phyloP scores from a whole-genome alignment of 2,329 filamentous ascomycete genomes.

The Leptosphaerulina australis region DNA sequence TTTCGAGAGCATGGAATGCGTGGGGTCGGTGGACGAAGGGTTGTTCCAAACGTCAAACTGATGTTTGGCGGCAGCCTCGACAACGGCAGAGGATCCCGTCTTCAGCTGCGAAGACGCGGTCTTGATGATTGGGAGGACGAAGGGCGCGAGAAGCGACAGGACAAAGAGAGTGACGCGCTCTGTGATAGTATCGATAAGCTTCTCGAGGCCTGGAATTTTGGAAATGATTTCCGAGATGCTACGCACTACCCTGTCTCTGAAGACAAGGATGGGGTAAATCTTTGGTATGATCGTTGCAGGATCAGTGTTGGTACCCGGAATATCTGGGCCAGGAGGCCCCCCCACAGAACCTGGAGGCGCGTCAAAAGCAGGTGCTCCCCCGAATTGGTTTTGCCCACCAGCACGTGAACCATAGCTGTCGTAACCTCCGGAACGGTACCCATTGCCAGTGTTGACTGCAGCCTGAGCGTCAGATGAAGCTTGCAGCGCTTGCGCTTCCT shows the following conservation, averaged over 20 bases:
- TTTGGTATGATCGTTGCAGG: constrained; percentile 57
- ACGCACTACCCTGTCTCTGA: constrained; percentile 92
- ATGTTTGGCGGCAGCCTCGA: constrained; percentile 59
- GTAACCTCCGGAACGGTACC: constrained; percentile 55
- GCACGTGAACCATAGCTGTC: constrained; percentile 49
- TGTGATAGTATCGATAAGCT: constrained; percentile 89
- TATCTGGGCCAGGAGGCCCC: constrained; percentile 56
- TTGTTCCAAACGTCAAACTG: constrained; percentile 59
- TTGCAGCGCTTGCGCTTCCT: constrained; percentile 56
- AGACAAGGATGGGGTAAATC: constrained; percentile 94
- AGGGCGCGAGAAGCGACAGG: constrained; percentile 87
- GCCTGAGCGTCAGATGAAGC: constrained; percentile 56
- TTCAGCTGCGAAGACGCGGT: constrained; percentile 84
- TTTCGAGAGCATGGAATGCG: constrained; percentile 59
- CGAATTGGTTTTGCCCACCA: constrained; percentile 49
- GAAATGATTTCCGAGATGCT: constrained; percentile 83
- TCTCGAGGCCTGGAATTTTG: constrained; percentile 88
- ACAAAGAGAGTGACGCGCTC: constrained; percentile 93
- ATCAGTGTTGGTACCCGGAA: constrained; percentile 83
- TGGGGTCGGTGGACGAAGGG: constrained; percentile 55
- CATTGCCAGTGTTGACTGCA: constrained; percentile 43
- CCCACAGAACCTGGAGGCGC: constrained; percentile 53
- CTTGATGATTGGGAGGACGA: constrained; percentile 88
- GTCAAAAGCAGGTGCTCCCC: constrained; percentile 43
- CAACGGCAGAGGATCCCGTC: constrained; percentile 76